These are phyloP conservation scores for Erigeron canadensis DNA, from an alignment of 129 eudicot species.

Conservation along the genomic window DNA sequence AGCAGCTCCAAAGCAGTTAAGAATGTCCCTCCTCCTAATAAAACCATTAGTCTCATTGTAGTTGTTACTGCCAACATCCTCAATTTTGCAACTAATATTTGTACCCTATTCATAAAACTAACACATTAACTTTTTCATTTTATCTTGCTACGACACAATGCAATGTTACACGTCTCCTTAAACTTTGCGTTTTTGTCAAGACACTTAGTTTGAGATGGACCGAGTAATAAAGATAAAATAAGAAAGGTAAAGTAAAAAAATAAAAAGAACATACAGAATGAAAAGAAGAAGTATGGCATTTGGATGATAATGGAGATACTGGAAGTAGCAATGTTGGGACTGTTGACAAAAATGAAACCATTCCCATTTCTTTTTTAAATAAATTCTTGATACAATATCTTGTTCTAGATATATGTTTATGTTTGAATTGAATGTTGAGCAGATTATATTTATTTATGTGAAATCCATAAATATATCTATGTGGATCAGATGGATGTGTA, in stretches of 20 bases:
- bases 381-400: neutral
- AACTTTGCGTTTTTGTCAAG: no score
- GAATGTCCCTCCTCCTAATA: constrained; percentile 52
- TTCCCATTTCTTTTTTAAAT: constrained; percentile 39
- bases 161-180: no score
- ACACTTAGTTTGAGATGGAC: neutral
- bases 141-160: no score
- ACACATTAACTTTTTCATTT: no score
- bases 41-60: constrained; percentile 27
- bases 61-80: constrained; percentile 20
- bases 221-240: neutral
- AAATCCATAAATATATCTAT: constrained; percentile 15
- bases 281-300: constrained; percentile 12
- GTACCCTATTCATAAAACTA: constrained; percentile 36
- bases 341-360: constrained; percentile 66
- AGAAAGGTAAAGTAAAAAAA: neutral
- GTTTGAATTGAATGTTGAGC: constrained; percentile 22
- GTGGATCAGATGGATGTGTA: constrained; percentile 25
- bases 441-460: constrained; percentile 14
- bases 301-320: constrained; percentile 37
- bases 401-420: neutral
- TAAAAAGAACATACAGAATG: constrained; percentile 36
- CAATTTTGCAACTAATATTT: constrained; percentile 50
- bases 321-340: constrained; percentile 59
- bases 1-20: constrained; percentile 63